A percentile compares a stretch with the other conserved stretches of the same genome.
Conservation (phyloP, 139 green algal genomes). For the Coccomyxa sp. region DNA sequence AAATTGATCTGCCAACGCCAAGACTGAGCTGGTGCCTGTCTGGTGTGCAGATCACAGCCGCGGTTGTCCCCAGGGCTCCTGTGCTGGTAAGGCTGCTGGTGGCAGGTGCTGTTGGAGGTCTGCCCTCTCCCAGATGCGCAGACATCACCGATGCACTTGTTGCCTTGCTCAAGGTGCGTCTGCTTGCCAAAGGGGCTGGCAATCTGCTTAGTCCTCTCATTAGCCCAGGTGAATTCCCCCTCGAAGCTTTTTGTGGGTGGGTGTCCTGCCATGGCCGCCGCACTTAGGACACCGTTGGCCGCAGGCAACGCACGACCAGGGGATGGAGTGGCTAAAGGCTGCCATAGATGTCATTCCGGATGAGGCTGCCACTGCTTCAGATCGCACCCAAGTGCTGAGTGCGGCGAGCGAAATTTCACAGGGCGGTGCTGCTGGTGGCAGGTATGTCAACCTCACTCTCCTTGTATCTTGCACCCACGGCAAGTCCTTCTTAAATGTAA, state of each 20-base stretch:
- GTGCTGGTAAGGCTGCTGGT: conserved; percentile 47
- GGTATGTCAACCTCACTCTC: not conserved
- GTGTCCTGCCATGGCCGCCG: not conserved
- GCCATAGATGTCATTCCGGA: conserved; percentile 48
- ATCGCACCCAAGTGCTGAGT: conserved; percentile 43
- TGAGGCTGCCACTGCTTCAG: conserved; percentile 21
- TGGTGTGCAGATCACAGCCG: conserved; percentile 17
- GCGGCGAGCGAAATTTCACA: conserved; percentile 13
- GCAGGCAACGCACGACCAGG: conserved; percentile 10
- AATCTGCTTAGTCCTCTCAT: not conserved
- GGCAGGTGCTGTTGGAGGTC: conserved; percentile 40
- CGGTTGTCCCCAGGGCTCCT: conserved; percentile 29
- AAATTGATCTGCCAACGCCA: not conserved
- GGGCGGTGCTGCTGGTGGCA: not conserved
- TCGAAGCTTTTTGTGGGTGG: not conserved
- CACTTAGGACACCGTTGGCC: not conserved
- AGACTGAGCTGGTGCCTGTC: not conserved
- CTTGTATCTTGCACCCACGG: not conserved
- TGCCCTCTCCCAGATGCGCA: conserved; percentile 37
- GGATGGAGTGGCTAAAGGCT: conserved; percentile 43
- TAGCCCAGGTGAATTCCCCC: not conserved
- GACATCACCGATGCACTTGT: conserved; percentile 46
- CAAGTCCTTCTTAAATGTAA: not conserved
- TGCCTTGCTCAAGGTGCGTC: conserved; percentile 38
- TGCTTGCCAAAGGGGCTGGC: not conserved